Percentiles rank a stretch among this genome's conserved stretches.
Conservation (phyloP, 768 basidiomycete genomes). For the Hygrocybe coccinea region DNA sequence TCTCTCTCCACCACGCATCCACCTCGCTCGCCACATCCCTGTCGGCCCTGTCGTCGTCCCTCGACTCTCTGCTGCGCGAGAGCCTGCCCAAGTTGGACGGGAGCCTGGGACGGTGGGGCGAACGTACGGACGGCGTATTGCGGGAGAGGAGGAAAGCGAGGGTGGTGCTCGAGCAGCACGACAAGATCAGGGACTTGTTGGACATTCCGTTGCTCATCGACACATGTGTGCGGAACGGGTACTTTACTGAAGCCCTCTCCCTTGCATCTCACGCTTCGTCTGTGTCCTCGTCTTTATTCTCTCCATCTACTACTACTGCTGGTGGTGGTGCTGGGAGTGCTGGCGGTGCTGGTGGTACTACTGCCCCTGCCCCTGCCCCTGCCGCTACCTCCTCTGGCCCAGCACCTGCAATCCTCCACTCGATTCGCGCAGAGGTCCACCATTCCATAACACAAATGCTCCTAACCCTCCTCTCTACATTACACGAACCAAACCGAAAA, state of each 20-base stretch:
- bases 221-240: slow-evolving; percentile 88
- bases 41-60: slow-evolving; percentile 66
- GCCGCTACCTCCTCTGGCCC: slow-evolving; percentile 21
- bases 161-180: slow-evolving; percentile 89
- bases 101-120: slow-evolving; percentile 64
- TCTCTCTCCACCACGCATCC: slow-evolving; percentile 80
- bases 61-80: slow-evolving; percentile 57
- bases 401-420: slow-evolving; percentile 49
- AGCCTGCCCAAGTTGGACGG: slow-evolving; percentile 77
- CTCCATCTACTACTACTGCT: slow-evolving; percentile 22
- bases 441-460: slow-evolving; percentile 70
- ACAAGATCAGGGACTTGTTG: slow-evolving; percentile 86
- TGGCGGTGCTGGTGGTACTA: too few relatives aligned
- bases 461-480: slow-evolving; percentile 66
- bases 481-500: slow-evolving; percentile 79
- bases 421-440: slow-evolving; percentile 63
- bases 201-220: slow-evolving; percentile 89
- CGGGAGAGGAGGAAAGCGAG: slow-evolving; percentile 69
- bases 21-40: slow-evolving; percentile 69
- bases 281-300: slow-evolving; percentile 36
- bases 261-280: slow-evolving; percentile 67
- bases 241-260: slow-evolving; percentile 88
- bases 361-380: too few relatives aligned
- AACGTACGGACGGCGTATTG: slow-evolving; percentile 69
- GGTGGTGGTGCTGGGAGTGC: too few relatives aligned